Evolutionary conservation across 257 asterid genomes (phyloP).

Genomic region (Plantago ovata): DNA sequence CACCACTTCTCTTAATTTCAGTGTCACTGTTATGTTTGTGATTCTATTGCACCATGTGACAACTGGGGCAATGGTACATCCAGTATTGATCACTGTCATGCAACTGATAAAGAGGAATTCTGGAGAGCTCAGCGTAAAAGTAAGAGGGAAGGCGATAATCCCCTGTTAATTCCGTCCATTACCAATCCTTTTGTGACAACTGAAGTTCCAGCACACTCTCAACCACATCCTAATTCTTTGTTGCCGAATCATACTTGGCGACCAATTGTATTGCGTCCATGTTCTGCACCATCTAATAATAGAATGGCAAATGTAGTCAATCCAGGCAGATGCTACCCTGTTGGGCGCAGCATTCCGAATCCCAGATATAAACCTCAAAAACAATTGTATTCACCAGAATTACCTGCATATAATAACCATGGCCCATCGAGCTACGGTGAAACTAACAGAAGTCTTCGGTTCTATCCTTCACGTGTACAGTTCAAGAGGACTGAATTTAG

Average conservation of each 20-base stretch:
- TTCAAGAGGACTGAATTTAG: slow-evolving; percentile 35
- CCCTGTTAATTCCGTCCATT: slow-evolving; percentile 21
- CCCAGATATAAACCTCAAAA: slow-evolving; percentile 20
- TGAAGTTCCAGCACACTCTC: slow-evolving; percentile 22
- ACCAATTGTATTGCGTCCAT: slow-evolving; percentile 25
- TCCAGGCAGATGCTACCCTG: slow-evolving; percentile 26
- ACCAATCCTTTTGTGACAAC: slow-evolving; percentile 15
- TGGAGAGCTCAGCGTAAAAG: slow-evolving; percentile 63
- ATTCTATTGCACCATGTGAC: slow-evolving; percentile 79
- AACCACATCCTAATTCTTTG: slow-evolving; percentile 18
- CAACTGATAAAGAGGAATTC: slow-evolving; percentile 58
- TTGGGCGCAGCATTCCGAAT: slow-evolving; percentile 26
- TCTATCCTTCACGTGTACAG: slow-evolving; percentile 23
- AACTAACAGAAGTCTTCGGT: slow-evolving; percentile 30
- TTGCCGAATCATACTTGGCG: neutral
- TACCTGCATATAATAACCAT: slow-evolving; percentile 20
- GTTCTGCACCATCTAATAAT: slow-evolving; percentile 28
- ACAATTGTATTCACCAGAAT: slow-evolving; percentile 23
- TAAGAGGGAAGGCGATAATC: slow-evolving; percentile 31
- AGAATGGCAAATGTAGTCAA: slow-evolving; percentile 18
- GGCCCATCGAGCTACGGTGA: slow-evolving; percentile 18
- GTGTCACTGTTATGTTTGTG: slow-evolving; percentile 97
- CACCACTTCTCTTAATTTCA: slow-evolving; percentile 37
- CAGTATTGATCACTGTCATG: slow-evolving; percentile 72
- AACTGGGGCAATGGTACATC: slow-evolving; percentile 56